Percentiles rank a stretch among this genome's conserved stretches.
Evolutionary conservation across 2,329 filamentous ascomycete species (phyloP).

Genomic region (Verticillium dahliae): DNA sequence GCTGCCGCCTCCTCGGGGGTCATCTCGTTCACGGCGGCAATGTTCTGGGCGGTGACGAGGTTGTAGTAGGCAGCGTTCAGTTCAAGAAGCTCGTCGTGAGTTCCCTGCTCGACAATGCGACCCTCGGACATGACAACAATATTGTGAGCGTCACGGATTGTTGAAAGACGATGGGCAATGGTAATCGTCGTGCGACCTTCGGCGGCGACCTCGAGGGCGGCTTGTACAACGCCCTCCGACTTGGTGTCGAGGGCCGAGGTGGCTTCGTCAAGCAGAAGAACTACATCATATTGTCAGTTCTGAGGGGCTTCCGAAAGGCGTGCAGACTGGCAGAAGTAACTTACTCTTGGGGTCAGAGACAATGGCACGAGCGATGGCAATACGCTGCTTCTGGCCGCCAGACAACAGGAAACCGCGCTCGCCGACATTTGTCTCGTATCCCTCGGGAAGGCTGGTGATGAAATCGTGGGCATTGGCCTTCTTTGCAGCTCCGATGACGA

Average conservation of each 20-base stretch:
- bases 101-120: constrained; percentile 86
- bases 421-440: constrained; percentile 91
- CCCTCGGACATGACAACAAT: constrained; percentile 90
- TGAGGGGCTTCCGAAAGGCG: background rate
- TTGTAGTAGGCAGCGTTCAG: constrained; percentile 69
- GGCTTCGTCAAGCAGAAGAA: constrained; percentile 89
- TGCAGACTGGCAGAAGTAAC: constrained; percentile 10
- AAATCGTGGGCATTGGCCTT: constrained; percentile 96
- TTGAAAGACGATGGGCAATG: constrained; percentile 91
- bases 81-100: constrained; percentile 71
- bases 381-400: constrained; percentile 94
- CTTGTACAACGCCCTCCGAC: constrained; percentile 90
- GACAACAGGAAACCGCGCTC: constrained; percentile 89
- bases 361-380: constrained; percentile 86
- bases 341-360: constrained; percentile 79
- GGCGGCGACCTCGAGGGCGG: constrained; percentile 79
- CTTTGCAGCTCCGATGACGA: constrained; percentile 75
- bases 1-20: constrained; percentile 43
- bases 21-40: constrained; percentile 54
- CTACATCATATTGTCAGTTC: constrained; percentile 20
- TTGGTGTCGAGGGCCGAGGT: constrained; percentile 92
- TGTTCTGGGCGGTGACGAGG: constrained; percentile 83
- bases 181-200: constrained; percentile 89
- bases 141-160: constrained; percentile 89
- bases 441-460: constrained; percentile 71